Evolutionary conservation across 2,329 filamentous ascomycete genomes (phyloP).

Genomic region (Colletotrichum lini): DNA sequence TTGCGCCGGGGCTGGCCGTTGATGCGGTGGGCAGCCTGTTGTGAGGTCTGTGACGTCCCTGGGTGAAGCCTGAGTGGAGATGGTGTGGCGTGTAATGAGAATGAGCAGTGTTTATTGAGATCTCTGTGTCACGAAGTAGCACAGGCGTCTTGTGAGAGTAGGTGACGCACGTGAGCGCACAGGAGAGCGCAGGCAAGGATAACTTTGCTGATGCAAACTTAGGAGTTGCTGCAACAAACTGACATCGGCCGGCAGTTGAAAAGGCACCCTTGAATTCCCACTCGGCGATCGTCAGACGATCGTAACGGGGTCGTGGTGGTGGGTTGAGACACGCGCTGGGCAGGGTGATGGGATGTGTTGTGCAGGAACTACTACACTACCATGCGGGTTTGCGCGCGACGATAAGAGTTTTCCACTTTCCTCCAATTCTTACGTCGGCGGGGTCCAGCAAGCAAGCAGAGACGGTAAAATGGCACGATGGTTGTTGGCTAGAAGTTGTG

Average conservation of each 20-base stretch:
- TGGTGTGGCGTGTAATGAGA: background rate
- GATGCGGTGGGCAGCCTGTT: background rate
- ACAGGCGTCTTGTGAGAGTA: background rate
- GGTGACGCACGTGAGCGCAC: background rate
- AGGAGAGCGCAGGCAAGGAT: background rate
- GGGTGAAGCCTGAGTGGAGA: background rate
- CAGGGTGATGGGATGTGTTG: slow-evolving; percentile 1
- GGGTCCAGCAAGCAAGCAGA: background rate
- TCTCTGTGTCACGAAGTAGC: background rate
- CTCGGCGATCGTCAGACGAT: background rate
- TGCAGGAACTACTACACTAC: background rate
- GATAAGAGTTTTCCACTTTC: slow-evolving; percentile 1
- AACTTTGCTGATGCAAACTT: too few species aligned
- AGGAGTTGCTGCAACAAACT: too few species aligned
- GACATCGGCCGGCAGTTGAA: background rate
- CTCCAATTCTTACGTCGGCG: slow-evolving; percentile 33
- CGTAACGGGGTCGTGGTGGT: background rate
- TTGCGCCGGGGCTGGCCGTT: background rate
- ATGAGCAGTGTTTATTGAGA: background rate
- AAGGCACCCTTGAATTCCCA: background rate
- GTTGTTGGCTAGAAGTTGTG: slow-evolving; percentile 3
- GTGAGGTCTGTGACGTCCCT: background rate
- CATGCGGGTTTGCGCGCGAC: background rate
- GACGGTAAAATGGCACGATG: slow-evolving; percentile 28
- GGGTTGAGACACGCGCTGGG: background rate